Percentiles rank a stretch among this genome's conserved stretches.
phyloP scores from a whole-genome alignment of 495 filamentous ascomycete species.

The Amphirosellinia nigrospora region DNA sequence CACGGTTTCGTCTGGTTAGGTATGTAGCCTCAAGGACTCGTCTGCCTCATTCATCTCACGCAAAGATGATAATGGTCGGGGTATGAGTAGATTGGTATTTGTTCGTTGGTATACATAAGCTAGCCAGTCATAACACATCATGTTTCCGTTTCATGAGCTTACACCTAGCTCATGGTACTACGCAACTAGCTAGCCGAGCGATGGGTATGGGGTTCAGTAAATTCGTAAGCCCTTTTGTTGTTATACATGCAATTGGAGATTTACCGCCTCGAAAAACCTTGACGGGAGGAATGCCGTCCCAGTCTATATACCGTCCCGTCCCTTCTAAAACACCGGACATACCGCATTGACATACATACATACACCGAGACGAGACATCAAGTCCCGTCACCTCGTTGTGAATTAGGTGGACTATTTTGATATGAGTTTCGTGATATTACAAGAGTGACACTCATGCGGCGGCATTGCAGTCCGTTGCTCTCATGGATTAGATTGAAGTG shows the following conservation, averaged over 20 bases:
- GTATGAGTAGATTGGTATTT: too few relatives aligned
- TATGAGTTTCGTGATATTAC: conserved; percentile 2
- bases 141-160: not conserved
- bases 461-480: not conserved
- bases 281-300: not conserved
- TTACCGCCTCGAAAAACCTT: not conserved
- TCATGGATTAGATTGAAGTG: not conserved
- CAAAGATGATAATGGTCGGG: too few relatives aligned
- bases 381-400: not conserved
- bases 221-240: not conserved
- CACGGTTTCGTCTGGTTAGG: too few relatives aligned
- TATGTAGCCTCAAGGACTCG: too few relatives aligned
- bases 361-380: not conserved
- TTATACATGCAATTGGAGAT: conserved; percentile 16
- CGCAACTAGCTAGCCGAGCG: not conserved
- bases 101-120: too few relatives aligned
- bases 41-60: too few relatives aligned
- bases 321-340: conserved; percentile 1
- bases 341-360: not conserved
- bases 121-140: not conserved
- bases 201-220: not conserved
- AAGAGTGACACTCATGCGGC: not conserved
- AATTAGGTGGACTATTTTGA: not conserved
- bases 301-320: conserved; percentile 3
- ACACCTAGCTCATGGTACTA: not conserved